These are phyloP conservation scores for Hirsutella minnesotensis DNA, from an alignment of 2,329 filamentous ascomycete species.

Conservation along the genomic window DNA sequence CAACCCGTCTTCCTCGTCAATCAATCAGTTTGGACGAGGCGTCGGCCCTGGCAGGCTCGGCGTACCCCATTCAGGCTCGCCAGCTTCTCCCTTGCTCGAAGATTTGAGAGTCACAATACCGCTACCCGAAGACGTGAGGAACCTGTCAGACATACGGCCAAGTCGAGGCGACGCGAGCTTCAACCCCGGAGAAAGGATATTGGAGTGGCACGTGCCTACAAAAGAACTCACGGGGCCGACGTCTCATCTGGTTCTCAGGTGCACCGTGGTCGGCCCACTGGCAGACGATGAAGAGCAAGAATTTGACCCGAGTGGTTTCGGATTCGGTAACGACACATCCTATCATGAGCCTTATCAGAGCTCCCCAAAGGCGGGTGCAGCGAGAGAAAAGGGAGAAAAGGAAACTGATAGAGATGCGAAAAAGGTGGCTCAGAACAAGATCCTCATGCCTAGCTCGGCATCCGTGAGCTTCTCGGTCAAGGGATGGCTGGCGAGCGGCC, in stretches of 20 bases:
- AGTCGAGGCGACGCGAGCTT: slow-evolving; percentile 77
- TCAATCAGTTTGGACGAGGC: slow-evolving; percentile 29
- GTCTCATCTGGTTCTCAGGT: slow-evolving; percentile 62
- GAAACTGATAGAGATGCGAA: slow-evolving; percentile 38
- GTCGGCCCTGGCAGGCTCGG: slow-evolving; percentile 27
- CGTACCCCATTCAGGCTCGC: slow-evolving; percentile 37
- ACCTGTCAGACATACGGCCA: slow-evolving; percentile 69
- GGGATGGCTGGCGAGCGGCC: slow-evolving; percentile 55
- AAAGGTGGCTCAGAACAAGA: slow-evolving; percentile 55
- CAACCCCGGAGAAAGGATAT: slow-evolving; percentile 54
- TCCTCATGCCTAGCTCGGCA: slow-evolving; percentile 69
- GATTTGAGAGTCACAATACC: slow-evolving; percentile 70
- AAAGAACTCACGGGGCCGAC: slow-evolving; percentile 62
- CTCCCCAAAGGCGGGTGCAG: slow-evolving; percentile 20
- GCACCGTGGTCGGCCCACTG: slow-evolving; percentile 62
- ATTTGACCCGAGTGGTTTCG: slow-evolving; percentile 38
- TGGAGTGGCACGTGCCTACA: slow-evolving; percentile 75
- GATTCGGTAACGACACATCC: slow-evolving; percentile 37
- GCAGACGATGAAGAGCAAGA: slow-evolving; percentile 36
- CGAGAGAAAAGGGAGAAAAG: slow-evolving; percentile 17
- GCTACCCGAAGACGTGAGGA: slow-evolving; percentile 67
- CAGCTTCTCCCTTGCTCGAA: slow-evolving; percentile 53
- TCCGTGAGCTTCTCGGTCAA: slow-evolving; percentile 61
- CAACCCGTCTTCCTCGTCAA: slow-evolving; percentile 18
- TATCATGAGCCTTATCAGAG: slow-evolving; percentile 47